Conservation (phyloP, 1,284 basidiomycete species). For the Chiua sp. region DNA sequence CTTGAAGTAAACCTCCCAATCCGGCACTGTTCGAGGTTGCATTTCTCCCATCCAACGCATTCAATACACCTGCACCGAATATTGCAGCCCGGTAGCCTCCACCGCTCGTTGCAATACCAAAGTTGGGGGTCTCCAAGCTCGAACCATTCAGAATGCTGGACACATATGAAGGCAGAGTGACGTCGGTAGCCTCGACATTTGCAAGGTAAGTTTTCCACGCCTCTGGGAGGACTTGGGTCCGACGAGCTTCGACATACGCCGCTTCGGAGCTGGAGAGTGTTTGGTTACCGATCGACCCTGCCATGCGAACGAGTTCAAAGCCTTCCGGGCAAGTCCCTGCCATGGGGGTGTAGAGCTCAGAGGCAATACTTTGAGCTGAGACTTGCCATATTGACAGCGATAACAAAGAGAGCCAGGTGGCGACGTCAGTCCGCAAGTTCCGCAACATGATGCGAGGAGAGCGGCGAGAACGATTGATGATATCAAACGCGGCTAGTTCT, state of each 20-base stretch:
- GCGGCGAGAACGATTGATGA: too few relatives aligned
- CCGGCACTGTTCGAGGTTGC: constrained; percentile 44
- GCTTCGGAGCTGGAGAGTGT: constrained; percentile 36
- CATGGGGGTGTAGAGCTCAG: constrained; percentile 32
- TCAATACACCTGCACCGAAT: constrained; percentile 55
- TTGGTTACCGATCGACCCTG: constrained; percentile 34
- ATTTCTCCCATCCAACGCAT: constrained; percentile 56
- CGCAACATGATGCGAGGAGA: neutral
- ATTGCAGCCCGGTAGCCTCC: constrained; percentile 55
- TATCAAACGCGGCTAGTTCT: neutral
- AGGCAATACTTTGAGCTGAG: constrained; percentile 32
- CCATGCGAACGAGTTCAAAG: constrained; percentile 41
- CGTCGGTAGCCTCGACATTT: constrained; percentile 37
- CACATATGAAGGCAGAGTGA: constrained; percentile 41
- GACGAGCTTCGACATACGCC: constrained; percentile 37
- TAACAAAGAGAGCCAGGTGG: constrained; percentile 20
- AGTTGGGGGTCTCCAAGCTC: constrained; percentile 35
- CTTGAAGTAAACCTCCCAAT: constrained; percentile 56
- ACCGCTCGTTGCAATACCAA: constrained; percentile 52
- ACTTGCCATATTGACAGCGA: constrained; percentile 6
- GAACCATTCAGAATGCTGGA: constrained; percentile 37
- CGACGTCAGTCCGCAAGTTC: neutral
- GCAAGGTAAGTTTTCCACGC: constrained; percentile 41
- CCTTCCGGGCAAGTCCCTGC: constrained; percentile 32
- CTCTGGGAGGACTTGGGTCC: constrained; percentile 32